Percentiles rank a stretch among this genome's conserved stretches.
Conservation (phyloP, 495 filamentous ascomycete genomes). For the Aspergillus taichungensis region DNA sequence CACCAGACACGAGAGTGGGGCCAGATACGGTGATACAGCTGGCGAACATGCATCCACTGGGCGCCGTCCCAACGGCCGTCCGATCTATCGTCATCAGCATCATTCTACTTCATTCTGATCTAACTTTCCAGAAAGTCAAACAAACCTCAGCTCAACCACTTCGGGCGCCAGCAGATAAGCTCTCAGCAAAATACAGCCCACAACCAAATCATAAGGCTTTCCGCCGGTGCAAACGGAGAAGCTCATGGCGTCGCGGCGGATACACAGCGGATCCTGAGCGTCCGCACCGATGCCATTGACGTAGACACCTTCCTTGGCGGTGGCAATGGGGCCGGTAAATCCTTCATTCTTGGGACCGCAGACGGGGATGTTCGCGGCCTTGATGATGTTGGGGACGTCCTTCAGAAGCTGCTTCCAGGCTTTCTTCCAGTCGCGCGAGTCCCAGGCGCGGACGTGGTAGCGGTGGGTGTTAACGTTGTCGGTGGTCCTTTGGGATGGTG, state of each 20-base stretch:
- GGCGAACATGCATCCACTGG: too few species aligned
- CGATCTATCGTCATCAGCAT: too few species aligned
- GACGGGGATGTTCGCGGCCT: background rate
- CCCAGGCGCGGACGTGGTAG: conserved; percentile 4
- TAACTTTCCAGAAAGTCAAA: too few species aligned
- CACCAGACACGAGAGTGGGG: too few species aligned
- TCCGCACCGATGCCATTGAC: conserved; percentile 5
- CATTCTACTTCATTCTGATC: too few species aligned
- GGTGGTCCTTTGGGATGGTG: background rate
- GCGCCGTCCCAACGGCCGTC: too few species aligned
- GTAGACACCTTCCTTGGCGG: conserved; percentile 3
- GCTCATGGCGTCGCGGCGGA: background rate
- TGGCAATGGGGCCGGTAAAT: background rate
- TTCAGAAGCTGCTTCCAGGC: conserved; percentile 12
- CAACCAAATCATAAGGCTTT: conserved; percentile 12
- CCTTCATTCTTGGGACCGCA: background rate
- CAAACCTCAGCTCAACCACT: too few species aligned
- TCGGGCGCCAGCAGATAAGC: conserved; percentile 8
- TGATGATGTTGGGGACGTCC: conserved; percentile 8
- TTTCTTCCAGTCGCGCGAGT: conserved; percentile 4
- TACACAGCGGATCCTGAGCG: background rate
- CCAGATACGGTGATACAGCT: too few species aligned
- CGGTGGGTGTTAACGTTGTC: conserved; percentile 12
- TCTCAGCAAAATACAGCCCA: conserved; percentile 9
- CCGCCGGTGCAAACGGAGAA: conserved; percentile 6